Base-by-base conservation (phyloP, 345 rosid species). In the Melaleuca quinquenervia region DNA sequence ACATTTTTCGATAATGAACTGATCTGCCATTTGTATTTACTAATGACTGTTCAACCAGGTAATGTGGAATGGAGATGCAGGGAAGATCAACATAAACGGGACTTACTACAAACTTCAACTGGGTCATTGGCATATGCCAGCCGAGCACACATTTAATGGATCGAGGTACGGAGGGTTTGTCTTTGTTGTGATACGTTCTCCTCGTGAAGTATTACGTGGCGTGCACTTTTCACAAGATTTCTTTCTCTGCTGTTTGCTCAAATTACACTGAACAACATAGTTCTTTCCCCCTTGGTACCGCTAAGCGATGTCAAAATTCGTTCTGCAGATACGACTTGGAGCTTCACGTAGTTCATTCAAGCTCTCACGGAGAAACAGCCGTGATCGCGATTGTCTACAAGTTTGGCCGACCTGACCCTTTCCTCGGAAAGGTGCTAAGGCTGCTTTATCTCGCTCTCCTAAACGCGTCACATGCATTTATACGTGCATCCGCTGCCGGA, bases 111-210 rank as follows among this genome's bases (percentile, higher is more conserved):
- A 88, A 10, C 83, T 94, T 75, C 8, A 75, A 13, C 95, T 94
- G 26, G 91, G 92, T 21, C 97, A 95, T 76, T 95, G 96, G 97
- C 98, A 94, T 88, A 82, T 94, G 12, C 95, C 97, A 1, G 90
- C 98, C 11, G 96, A 95, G 85, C 97, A 96, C 74, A 89, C 91
- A 11, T 36, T 95, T 84, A 88, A 94, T 82, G 94, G 95, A 74
- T 53, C 92, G 53, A 92, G 94, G 98, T 92, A 75, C 5, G 7
- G 15, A 36, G 48, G 48, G 32, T 54, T 78, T 22, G 41, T 82
- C 52, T 60, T 11, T 70, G 49, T 52, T 56, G 53, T 9, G 48
- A 32, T 70, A 18, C 50, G 21, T 29, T 16, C 29, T 45, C 22
- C 36, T 32, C 24, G 48, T 5, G 27, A 52, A 52, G 14, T 29